Conservation (phyloP, 306 rosid genomes). For the Cicer judaicum region DNA sequence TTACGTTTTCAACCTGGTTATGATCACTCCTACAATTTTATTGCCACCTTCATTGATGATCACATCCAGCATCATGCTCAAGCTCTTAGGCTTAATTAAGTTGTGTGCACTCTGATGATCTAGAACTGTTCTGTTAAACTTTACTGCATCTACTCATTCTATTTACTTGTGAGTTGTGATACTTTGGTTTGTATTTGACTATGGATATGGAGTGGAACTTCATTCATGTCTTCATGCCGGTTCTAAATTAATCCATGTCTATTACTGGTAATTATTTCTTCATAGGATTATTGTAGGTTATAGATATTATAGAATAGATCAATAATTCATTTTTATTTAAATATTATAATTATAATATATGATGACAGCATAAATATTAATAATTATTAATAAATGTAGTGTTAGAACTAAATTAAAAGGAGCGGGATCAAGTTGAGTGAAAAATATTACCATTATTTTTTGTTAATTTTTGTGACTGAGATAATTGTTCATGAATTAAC, state of each 20-base stretch:
- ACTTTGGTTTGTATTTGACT: conserved; percentile 19
- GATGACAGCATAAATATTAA: not conserved
- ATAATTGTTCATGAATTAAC: too few species aligned
- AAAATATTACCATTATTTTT: not conserved
- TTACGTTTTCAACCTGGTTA: conserved; percentile 82
- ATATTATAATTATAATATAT: not conserved
- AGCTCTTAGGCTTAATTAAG: conserved; percentile 70
- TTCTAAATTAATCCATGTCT: conserved; percentile 9
- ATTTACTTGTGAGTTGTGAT: not conserved
- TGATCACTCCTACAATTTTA: conserved; percentile 81
- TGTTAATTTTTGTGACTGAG: too few species aligned
- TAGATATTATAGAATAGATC: too few species aligned
- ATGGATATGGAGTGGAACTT: conserved; percentile 32
- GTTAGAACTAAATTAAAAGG: not conserved
- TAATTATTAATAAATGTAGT: not conserved
- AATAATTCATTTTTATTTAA: too few species aligned
- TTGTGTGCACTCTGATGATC: conserved; percentile 41
- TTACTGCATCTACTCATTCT: conserved; percentile 26
- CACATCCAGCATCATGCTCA: conserved; percentile 93
- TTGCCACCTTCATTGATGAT: conserved; percentile 90
- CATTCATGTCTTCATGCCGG: conserved; percentile 1
- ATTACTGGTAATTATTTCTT: not conserved
- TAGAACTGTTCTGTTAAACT: conserved; percentile 35
- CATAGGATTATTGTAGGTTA: not conserved
- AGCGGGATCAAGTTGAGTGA: not conserved